phyloP scores from a whole-genome alignment of 2,329 filamentous ascomycete genomes.

The Nemania sp. region DNA sequence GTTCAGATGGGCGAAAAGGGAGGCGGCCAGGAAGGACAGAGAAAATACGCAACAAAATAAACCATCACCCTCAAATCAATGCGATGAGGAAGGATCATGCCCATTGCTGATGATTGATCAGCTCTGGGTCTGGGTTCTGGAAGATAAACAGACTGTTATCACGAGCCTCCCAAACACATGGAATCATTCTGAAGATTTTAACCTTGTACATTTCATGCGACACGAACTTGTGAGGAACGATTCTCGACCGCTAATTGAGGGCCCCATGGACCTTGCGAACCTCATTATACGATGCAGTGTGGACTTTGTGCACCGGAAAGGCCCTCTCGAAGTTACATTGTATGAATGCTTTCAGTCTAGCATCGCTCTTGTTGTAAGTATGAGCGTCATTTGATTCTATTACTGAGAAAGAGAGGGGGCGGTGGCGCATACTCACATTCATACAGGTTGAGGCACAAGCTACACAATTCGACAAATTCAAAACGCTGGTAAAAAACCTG shows the following conservation, averaged over 20 bases:
- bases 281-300: background rate
- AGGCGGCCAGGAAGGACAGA: background rate
- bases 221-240: background rate
- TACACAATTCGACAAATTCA: background rate
- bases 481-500: background rate
- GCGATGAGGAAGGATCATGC: background rate
- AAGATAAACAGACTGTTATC: background rate
- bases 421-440: background rate
- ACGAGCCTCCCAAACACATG: background rate
- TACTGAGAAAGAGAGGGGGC: background rate
- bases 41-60: background rate
- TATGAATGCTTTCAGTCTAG: background rate
- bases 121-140: background rate
- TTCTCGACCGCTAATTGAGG: background rate
- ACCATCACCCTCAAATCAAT: background rate
- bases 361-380: background rate
- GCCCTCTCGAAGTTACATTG: background rate
- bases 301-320: background rate
- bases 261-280: background rate
- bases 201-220: background rate
- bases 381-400: background rate
- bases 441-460: background rate
- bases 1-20: background rate
- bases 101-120: background rate
- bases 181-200: background rate